Conservation (phyloP, 140 eudicot species). For the Bidens hawaiensis region DNA sequence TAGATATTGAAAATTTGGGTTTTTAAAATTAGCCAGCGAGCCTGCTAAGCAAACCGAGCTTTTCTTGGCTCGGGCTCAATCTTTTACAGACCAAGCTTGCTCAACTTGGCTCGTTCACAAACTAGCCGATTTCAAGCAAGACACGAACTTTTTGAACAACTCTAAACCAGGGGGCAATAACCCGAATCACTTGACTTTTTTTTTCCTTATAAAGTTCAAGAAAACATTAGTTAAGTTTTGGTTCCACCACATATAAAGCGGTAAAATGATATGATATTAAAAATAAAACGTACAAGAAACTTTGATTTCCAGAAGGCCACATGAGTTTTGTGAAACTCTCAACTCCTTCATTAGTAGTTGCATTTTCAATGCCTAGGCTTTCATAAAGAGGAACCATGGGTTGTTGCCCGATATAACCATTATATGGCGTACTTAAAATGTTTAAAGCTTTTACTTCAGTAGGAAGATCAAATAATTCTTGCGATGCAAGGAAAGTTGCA, state of each 20-base stretch:
- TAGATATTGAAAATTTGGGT: too few relatives aligned
- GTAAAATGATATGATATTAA: background rate
- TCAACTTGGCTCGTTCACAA: too few relatives aligned
- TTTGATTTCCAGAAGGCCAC: conserved; percentile 53
- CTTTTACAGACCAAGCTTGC: too few relatives aligned
- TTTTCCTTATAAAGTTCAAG: too few relatives aligned
- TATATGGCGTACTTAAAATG: conserved; percentile 38
- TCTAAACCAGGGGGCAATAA: too few relatives aligned
- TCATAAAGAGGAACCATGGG: conserved; percentile 55
- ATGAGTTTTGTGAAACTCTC: conserved; percentile 39
- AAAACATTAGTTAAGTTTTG: too few relatives aligned
- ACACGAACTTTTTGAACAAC: too few relatives aligned
- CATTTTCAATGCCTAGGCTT: conserved; percentile 48
- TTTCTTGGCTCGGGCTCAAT: too few relatives aligned
- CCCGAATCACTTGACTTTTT: too few relatives aligned
- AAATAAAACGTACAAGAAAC: conserved; percentile 30
- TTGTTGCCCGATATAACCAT: conserved; percentile 58
- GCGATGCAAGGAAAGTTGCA: conserved; percentile 34
- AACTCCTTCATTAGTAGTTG: conserved; percentile 36
- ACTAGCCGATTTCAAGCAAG: too few relatives aligned
- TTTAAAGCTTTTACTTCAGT: conserved; percentile 30
- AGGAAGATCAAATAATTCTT: conserved; percentile 47
- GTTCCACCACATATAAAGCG: background rate
- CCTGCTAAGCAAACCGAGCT: too few relatives aligned
- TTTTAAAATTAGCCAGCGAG: too few relatives aligned